Evolutionary conservation across 208 protist species (phyloP).

Genomic region (Vickermania spadyakhi): DNA sequence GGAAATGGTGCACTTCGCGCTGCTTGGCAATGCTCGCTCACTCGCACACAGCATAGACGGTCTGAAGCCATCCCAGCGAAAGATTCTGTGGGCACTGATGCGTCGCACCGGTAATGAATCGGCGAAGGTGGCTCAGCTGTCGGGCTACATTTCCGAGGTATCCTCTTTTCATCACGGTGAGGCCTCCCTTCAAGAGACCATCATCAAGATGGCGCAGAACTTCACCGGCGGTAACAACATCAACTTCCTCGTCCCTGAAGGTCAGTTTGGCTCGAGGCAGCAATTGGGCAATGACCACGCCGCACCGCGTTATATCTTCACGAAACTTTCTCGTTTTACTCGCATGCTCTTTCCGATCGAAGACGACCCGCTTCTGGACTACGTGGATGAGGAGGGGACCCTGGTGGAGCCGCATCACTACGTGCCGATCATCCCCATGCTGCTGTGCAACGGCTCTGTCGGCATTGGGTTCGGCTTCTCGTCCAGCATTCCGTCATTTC

Average conservation of each 20-base stretch:
- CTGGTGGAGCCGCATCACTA: slow-evolving; percentile 98
- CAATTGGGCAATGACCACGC: slow-evolving; percentile 98
- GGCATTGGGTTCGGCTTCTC: slow-evolving; percentile 99
- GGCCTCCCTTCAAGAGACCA: slow-evolving; percentile 94
- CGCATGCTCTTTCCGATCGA: slow-evolving; percentile 93
- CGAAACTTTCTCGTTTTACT: slow-evolving; percentile 92
- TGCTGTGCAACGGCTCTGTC: slow-evolving; percentile 98
- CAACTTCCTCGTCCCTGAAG: slow-evolving; percentile 96
- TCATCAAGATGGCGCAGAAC: slow-evolving; percentile 99
- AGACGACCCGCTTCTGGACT: slow-evolving; percentile 97
- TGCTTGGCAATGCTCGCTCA: slow-evolving; percentile 82
- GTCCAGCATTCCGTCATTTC: slow-evolving; percentile 88
- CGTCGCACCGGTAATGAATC: slow-evolving; percentile 88
- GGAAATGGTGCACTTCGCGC: slow-evolving; percentile 99
- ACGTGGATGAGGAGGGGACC: slow-evolving; percentile 97
- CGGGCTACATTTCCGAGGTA: slow-evolving; percentile 96
- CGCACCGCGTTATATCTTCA: slow-evolving; percentile 93
- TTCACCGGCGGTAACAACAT: slow-evolving; percentile 99
- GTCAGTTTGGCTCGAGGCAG: slow-evolving; percentile 98
- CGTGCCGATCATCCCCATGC: slow-evolving; percentile 98
- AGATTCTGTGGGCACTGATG: slow-evolving; percentile 97
- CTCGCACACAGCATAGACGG: slow-evolving; percentile 96
- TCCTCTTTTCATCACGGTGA: slow-evolving; percentile 99
- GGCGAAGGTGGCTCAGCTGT: slow-evolving; percentile 99
- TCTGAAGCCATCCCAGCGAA: slow-evolving; percentile 99